Conservation (phyloP, 768 basidiomycete genomes). For the Mycena haematopus region DNA sequence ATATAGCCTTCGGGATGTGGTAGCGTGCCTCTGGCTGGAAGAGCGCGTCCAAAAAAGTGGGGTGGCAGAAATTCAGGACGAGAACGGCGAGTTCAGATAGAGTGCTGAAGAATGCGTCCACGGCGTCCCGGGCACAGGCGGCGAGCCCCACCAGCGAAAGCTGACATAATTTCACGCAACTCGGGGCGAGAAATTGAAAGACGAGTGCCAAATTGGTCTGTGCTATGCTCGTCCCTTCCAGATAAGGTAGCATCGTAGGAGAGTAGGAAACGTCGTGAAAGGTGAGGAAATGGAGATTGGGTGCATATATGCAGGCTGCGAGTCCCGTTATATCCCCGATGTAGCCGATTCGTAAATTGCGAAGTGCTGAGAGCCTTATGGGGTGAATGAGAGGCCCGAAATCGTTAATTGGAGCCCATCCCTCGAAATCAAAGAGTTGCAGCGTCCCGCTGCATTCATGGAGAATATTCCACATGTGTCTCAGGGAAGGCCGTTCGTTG, state of each 20-base stretch:
- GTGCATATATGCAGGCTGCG: conserved; percentile 3
- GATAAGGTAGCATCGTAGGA: neutral
- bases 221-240: neutral
- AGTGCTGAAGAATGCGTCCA: neutral
- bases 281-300: neutral
- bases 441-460: neutral
- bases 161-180: conserved; percentile 2
- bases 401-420: conserved; percentile 10
- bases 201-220: neutral
- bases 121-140: neutral
- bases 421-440: conserved; percentile 13
- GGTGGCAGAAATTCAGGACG: conserved; percentile 1
- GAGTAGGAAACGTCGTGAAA: conserved; percentile 5
- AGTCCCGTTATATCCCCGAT: conserved; percentile 10
- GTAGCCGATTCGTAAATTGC: conserved; percentile 9
- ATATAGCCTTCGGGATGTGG: neutral
- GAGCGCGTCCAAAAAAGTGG: conserved; percentile 2
- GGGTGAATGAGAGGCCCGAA: neutral
- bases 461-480: conserved; percentile 4
- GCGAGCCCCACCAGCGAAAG: neutral
- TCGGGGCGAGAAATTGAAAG: conserved; percentile 8
- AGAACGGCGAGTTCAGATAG: neutral
- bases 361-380: neutral
- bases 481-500: neutral
- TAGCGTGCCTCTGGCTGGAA: conserved; percentile 14